These are phyloP conservation scores for Chlamydomonas sp. DNA, from an alignment of 139 green algal genomes.

Conservation along the genomic window DNA sequence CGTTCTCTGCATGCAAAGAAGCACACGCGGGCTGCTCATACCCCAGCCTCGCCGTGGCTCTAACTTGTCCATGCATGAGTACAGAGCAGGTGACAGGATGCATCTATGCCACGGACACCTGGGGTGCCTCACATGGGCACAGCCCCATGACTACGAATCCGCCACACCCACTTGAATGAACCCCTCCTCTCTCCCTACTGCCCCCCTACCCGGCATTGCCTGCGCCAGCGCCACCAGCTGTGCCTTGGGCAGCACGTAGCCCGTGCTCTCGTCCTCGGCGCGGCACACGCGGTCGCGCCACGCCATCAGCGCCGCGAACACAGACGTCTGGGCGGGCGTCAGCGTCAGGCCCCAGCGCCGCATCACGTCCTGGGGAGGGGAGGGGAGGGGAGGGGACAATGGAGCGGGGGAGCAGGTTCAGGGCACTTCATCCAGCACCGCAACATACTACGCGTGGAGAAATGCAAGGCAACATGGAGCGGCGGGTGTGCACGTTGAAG, in stretches of 20 bases:
- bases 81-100: no score
- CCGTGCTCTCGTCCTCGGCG: constrained; percentile 82
- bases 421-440: no score
- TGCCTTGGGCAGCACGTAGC: constrained; percentile 86
- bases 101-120: no score
- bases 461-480: no score
- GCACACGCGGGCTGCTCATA: neutral
- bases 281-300: constrained; percentile 85
- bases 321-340: constrained; percentile 59
- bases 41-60: neutral
- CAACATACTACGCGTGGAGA: no score
- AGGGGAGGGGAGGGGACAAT: neutral
- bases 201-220: constrained; percentile 51
- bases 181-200: neutral
- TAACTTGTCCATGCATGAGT: no score
- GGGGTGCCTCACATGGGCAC: no score
- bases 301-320: constrained; percentile 67
- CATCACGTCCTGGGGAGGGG: constrained; percentile 1
- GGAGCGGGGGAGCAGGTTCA: neutral
- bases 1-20: neutral
- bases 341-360: constrained; percentile 46
- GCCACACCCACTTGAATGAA: neutral
- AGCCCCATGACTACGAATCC: neutral
- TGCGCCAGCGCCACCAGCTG: constrained; percentile 77
- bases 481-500: no score